Evolutionary conservation across 331 rosid genomes (phyloP), one percentile per base, ranked within the genome.

Genomic region (Acacia pycnantha): DNA sequence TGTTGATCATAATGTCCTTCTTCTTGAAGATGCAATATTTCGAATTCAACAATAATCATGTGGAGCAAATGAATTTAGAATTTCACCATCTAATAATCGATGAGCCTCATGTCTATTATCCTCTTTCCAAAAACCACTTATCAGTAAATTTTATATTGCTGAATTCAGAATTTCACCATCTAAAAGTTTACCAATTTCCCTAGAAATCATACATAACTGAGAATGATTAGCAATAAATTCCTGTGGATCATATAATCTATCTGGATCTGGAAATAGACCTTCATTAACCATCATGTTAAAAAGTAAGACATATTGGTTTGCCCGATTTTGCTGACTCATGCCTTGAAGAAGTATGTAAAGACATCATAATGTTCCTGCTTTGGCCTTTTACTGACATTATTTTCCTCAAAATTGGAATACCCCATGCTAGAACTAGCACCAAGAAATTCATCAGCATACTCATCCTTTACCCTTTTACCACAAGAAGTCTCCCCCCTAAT

Each of bases 61-160:
- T n/a, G n/a, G n/a, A n/a, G n/a, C n/a, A n/a, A n/a, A n/a, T n/a
- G n/a, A n/a, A n/a, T n/a, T n/a, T n/a, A n/a, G n/a, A n/a, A n/a
- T n/a, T n/a, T n/a, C n/a, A n/a, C n/a, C n/a, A n/a, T n/a, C n/a
- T n/a, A n/a, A n/a, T n/a, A n/a, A n/a, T n/a, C n/a, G n/a, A 7
- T 46, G 47, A 0, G 98, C 98, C 80, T 89, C 88, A 0, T 5
- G 41, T 82, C 80, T 87, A 72, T 82, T 81, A 76, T 92, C 96
- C 89, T 95, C 98, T 87, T 87, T 93, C 98, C 91, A 89, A 53
- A 93, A 83, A 51, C 97, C 96, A 75, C 85, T 79, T 75, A 93
- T 87, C 81, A 90, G 86, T 64, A 95, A 54, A 79, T 86, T 88
- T 85, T 79, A 92, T 35, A 80, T 68, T 16, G 83, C 79, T 18